Conservation (phyloP, 768 basidiomycete species). For the Trichaptum fuscoviolaceum region DNA sequence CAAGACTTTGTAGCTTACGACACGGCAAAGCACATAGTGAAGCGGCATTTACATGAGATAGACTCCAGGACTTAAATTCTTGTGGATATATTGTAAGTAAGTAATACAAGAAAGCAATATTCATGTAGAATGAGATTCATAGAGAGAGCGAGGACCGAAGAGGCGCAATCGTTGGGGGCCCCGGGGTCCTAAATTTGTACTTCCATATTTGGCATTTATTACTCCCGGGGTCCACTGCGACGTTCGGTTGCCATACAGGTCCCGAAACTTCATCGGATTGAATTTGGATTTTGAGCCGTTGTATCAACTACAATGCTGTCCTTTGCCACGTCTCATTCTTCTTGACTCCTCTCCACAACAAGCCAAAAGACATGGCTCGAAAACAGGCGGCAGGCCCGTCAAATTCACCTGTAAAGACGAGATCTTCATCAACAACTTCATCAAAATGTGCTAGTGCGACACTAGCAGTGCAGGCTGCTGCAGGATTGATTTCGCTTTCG, state of each 20-base stretch:
- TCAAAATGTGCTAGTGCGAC: background rate
- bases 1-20: too few relatives aligned
- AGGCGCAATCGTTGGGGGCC: too few relatives aligned
- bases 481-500: constrained; percentile 32
- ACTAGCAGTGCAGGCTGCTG: background rate
- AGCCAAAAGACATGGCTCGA: background rate
- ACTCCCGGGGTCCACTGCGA: background rate
- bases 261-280: background rate
- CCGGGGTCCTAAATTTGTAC: too few relatives aligned
- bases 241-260: too few relatives aligned
- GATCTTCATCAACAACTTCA: background rate
- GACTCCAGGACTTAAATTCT: too few relatives aligned
- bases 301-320: background rate
- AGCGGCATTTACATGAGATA: too few relatives aligned
- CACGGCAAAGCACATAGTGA: too few relatives aligned
- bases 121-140: too few relatives aligned
- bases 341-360: background rate
- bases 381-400: background rate
- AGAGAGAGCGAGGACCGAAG: too few relatives aligned
- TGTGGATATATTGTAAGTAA: too few relatives aligned
- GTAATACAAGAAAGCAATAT: too few relatives aligned
- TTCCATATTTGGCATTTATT: too few relatives aligned
- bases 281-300: background rate
- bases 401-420: background rate
- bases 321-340: background rate